phyloP scores from a whole-genome alignment of 768 basidiomycete genomes.

The Boletus rex-veris region DNA sequence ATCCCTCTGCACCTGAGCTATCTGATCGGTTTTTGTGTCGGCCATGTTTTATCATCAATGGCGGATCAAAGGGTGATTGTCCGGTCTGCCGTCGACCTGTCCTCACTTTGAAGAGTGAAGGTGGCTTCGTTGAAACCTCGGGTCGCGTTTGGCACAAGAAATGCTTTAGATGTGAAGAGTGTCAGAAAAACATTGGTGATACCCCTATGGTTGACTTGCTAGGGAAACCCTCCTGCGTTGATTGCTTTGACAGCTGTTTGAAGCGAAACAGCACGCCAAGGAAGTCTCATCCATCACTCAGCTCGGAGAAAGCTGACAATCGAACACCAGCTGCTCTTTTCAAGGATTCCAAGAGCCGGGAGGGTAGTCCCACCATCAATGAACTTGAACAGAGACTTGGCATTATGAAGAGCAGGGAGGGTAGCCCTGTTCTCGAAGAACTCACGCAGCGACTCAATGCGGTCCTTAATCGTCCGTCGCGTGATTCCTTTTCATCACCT shows the following conservation, averaged over 20 bases:
- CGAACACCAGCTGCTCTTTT: constrained; percentile 47
- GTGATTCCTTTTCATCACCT: constrained; percentile 28
- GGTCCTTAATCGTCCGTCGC: constrained; percentile 35
- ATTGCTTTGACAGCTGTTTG: constrained; percentile 78
- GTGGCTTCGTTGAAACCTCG: constrained; percentile 69
- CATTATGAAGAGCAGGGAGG: constrained; percentile 50
- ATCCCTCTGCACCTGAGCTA: constrained; percentile 38
- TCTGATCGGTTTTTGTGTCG: constrained; percentile 67
- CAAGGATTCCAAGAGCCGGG: constrained; percentile 41
- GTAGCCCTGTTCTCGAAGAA: constrained; percentile 54
- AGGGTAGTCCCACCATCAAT: constrained; percentile 59
- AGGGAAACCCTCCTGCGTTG: constrained; percentile 73
- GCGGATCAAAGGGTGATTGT: constrained; percentile 77
- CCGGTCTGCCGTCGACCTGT: constrained; percentile 66
- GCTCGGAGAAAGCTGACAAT: constrained; percentile 24
- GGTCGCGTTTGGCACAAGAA: constrained; percentile 77
- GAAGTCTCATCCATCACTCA: constrained; percentile 38
- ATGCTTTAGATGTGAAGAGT: constrained; percentile 75
- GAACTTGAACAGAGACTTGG: constrained; percentile 62
- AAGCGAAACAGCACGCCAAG: constrained; percentile 45
- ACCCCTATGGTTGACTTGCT: constrained; percentile 80
- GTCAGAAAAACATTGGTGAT: constrained; percentile 69
- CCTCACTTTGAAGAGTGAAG: constrained; percentile 70
- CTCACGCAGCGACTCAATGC: constrained; percentile 43
- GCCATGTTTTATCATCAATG: constrained; percentile 64